Conservation (phyloP, 805 yeast genomes). For the Zygotorulaspora chibaensis region DNA sequence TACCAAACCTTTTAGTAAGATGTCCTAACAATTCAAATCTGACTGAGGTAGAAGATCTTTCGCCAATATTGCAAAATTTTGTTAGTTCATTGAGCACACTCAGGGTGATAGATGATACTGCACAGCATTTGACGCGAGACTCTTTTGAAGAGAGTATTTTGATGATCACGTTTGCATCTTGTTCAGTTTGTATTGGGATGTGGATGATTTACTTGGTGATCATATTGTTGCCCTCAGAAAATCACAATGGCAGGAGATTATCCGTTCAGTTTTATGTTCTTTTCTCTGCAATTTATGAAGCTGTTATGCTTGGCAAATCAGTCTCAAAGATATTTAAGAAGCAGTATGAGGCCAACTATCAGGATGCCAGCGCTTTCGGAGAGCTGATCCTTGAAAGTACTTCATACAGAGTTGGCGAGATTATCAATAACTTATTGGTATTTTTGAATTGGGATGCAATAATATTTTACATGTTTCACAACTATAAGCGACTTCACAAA, state of each 20-base stretch:
- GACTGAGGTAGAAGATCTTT: conserved; percentile 4
- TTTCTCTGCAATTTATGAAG: conserved; percentile 49
- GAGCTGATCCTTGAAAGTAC: conserved; percentile 14
- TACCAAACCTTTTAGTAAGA: conserved; percentile 20
- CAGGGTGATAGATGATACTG: conserved; percentile 8
- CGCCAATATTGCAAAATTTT: conserved; percentile 6
- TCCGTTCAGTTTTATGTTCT: conserved; percentile 56
- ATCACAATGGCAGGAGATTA: conserved; percentile 49
- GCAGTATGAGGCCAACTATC: conserved; percentile 52
- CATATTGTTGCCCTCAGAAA: conserved; percentile 43
- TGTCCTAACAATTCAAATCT: conserved; percentile 3
- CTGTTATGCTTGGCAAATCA: conserved; percentile 46
- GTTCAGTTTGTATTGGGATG: conserved; percentile 53
- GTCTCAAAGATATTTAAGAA: conserved; percentile 40
- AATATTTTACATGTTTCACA: conserved; percentile 27
- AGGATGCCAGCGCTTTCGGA: conserved; percentile 45
- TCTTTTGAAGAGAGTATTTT: conserved; percentile 38
- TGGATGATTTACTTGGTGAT: conserved; percentile 69
- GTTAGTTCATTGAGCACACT: conserved; percentile 3
- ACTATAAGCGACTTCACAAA: conserved; percentile 9
- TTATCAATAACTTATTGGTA: conserved; percentile 17
- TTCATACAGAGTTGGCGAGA: conserved; percentile 14
- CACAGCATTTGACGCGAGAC: conserved; percentile 28
- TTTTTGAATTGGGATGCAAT: conserved; percentile 30
- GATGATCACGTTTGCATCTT: conserved; percentile 46